These are phyloP conservation scores for Lactarius evosmus DNA, from an alignment of 768 basidiomycete species.

Conservation along the genomic window DNA sequence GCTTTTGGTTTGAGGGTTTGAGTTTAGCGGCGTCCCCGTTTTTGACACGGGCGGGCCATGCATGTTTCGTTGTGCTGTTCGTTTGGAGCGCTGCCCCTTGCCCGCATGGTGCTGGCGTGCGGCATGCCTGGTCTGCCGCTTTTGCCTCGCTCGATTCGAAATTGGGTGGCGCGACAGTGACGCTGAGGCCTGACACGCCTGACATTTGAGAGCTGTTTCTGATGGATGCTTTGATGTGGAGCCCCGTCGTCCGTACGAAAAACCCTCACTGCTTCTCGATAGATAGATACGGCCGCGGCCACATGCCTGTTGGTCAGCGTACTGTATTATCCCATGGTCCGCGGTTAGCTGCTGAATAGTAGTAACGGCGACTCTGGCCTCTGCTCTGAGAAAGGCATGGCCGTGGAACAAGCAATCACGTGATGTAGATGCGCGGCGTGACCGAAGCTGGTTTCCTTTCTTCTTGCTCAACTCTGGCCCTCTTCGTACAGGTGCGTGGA, in stretches of 20 bases:
- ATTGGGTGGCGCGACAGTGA: neutral
- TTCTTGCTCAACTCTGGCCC: no score
- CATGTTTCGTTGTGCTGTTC: no score
- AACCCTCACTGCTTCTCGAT: neutral
- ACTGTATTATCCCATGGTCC: neutral
- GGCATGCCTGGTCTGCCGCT: no score
- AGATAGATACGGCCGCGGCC: neutral
- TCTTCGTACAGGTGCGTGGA: neutral
- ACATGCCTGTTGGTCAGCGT: neutral
- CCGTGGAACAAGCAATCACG: neutral
- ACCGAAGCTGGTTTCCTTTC: no score
- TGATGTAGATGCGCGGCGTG: neutral
- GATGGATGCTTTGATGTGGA: neutral
- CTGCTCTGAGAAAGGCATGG: no score
- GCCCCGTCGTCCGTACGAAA: neutral
- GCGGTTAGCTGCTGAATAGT: no score
- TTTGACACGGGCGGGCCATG: neutral
- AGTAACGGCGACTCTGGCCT: neutral
- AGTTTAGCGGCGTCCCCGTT: neutral
- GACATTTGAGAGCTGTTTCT: neutral
- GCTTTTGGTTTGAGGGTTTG: neutral
- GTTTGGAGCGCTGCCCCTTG: no score
- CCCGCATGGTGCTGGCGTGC: no score
- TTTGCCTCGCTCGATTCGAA: neutral
- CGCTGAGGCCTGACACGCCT: neutral